A percentile compares a stretch with the other conserved stretches of the same genome.
Conservation (phyloP, 257 asterid species). For the Solanum ossicruentum region DNA sequence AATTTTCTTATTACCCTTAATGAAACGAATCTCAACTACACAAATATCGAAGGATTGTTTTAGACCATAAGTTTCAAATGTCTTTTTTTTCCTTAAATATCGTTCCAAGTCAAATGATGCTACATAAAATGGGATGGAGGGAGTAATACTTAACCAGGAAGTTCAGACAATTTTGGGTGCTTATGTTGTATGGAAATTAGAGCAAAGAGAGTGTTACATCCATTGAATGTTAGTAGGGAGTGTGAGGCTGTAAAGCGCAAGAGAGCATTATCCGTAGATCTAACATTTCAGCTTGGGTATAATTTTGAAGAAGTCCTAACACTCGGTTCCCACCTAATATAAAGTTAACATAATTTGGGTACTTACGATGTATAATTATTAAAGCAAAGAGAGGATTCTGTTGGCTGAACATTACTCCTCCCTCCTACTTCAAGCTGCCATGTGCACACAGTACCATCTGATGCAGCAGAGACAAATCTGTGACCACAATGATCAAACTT, state of each 20-base stretch:
- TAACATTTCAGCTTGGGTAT: background rate
- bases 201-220: background rate
- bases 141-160: background rate
- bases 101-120: no score
- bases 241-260: background rate
- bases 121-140: no score
- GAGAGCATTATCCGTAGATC: background rate
- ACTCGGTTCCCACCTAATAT: background rate
- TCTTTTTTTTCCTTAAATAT: no score
- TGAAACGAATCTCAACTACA: no score
- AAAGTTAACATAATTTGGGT: background rate
- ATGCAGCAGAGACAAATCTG: constrained; percentile 84
- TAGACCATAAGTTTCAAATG: no score
- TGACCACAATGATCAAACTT: constrained; percentile 87
- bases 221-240: background rate
- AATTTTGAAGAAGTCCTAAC: background rate
- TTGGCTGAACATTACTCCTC: constrained; percentile 75
- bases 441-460: constrained; percentile 91
- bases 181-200: background rate
- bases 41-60: no score
- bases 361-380: constrained; percentile 82
- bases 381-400: constrained; percentile 83
- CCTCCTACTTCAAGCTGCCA: constrained; percentile 99
- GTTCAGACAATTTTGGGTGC: background rate
- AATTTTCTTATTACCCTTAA: no score